Percentiles rank a stretch among this genome's conserved stretches.
phyloP scores from a whole-genome alignment of 306 rosid species.

The Quercus mongolica region DNA sequence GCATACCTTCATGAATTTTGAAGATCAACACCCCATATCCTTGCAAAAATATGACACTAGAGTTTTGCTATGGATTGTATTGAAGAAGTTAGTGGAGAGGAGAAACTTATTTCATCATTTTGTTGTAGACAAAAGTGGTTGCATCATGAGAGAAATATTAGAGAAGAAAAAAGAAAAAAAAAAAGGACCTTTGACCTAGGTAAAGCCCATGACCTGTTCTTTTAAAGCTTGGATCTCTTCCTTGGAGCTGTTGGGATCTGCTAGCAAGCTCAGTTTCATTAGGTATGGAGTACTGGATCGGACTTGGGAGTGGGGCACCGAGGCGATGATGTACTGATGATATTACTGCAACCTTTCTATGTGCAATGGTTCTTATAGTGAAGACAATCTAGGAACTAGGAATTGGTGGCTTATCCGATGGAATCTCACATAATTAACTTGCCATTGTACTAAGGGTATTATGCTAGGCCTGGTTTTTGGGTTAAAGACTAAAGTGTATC shows the following conservation, averaged over 20 bases:
- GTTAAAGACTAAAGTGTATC: too few species aligned
- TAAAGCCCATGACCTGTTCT: background rate
- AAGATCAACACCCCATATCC: too few species aligned
- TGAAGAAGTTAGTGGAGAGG: background rate
- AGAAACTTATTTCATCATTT: background rate
- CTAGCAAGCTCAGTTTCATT: conserved; percentile 1
- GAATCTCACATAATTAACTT: background rate
- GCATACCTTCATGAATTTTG: too few species aligned
- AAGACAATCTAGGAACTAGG: background rate
- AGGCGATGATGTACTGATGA: background rate
- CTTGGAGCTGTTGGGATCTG: background rate
- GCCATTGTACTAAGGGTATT: background rate
- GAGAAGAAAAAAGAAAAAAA: background rate
- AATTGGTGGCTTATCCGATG: background rate
- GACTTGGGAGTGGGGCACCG: background rate
- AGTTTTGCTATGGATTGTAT: background rate
- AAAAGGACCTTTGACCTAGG: background rate
- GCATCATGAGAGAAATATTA: background rate
- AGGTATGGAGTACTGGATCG: background rate
- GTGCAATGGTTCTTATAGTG: background rate
- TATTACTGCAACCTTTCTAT: background rate
- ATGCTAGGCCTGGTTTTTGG: background rate
- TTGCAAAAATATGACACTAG: too few species aligned
- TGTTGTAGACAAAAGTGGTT: background rate
- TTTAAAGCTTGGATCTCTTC: background rate